Evolutionary conservation across 2,329 filamentous ascomycete genomes (phyloP), one percentile per base, ranked within the genome.

Genomic region (Nemania abortiva): DNA sequence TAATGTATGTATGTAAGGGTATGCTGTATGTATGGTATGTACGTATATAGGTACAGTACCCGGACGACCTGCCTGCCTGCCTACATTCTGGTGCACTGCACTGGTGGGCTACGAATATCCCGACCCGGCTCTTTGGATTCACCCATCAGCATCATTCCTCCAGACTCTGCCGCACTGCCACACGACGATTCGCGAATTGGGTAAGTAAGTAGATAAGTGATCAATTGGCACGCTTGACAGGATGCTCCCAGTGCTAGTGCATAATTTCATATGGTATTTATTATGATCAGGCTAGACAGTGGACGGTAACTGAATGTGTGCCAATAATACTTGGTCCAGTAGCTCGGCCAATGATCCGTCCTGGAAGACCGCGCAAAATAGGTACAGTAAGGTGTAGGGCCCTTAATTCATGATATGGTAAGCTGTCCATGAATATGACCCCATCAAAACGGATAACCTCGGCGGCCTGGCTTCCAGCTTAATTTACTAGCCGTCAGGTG

Each of bases 51-150:
- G 9, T 42, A 34, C 31, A 34, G 31, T 34, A n/a, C 42, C 42
- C 18, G 13, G 13, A 13, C 6, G 47, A 15, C 39, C 37, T 37
- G 20, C 31, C 4, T 34, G 9, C 31, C 4, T 34, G 31, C 31
- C 31, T 34, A 34, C 31, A 9, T n/a, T 9, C 31, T 34, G 31
- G 4, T 34, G 5, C 31, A 34, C 31, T 34, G 31, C 31, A 34
- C 31, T 56, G 31, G 18, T 62, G n/a, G 50, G 52, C 53, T 53
- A 27, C 65, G 24, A 54, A 22, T 50, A 54, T 34, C 55, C 42
- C 20, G 69, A 49, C 52, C 66, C 69, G 47, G 67, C 57, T 52
- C 56, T 56, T 66, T 60, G 69, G 66, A 57, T 71, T 63, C 52
- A 37, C 42, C 24, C 45, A 54, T 18, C 37, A 55, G 59, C 31